A percentile compares a stretch with the other conserved stretches of the same genome.
phyloP scores from a whole-genome alignment of 257 asterid genomes.

The Lantana camara region DNA sequence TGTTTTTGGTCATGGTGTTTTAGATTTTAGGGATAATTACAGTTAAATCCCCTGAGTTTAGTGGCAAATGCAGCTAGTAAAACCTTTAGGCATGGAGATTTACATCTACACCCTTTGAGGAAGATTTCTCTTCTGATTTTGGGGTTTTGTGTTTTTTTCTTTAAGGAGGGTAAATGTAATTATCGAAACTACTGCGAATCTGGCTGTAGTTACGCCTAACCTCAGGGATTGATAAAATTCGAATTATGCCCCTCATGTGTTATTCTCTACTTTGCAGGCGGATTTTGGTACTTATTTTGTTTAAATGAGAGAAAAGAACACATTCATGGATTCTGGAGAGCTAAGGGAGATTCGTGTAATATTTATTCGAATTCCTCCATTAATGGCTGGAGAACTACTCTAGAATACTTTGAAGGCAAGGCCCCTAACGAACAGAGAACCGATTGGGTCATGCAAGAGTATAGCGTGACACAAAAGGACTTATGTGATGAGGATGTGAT shows the following conservation, averaged over 20 bases:
- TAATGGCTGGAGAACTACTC: conserved; percentile 62
- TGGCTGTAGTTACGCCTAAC: not conserved
- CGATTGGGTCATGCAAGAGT: conserved; percentile 66
- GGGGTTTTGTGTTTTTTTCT: no score
- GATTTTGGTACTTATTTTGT: conserved; percentile 51
- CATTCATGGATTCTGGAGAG: conserved; percentile 55
- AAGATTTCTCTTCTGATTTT: no score
- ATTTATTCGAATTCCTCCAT: conserved; percentile 43
- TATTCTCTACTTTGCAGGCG: conserved; percentile 45
- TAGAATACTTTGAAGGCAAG: conserved; percentile 49
- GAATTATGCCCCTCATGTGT: not conserved
- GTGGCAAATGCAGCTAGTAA: no score
- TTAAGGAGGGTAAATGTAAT: no score
- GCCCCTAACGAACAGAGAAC: conserved; percentile 45
- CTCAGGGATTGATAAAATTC: conserved; percentile 5
- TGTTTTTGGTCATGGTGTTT: conserved; percentile 5
- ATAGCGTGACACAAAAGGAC: conserved; percentile 38
- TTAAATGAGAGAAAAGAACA: conserved; percentile 40
- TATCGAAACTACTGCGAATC: no score
- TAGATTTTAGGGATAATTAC: no score
- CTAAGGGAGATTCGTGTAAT: conserved; percentile 46
- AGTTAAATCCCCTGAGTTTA: no score
- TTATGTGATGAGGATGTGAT: conserved; percentile 23
- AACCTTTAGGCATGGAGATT: no score
- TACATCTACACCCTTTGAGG: no score